Evolutionary conservation across 768 basidiomycete species (phyloP), one percentile per base, ranked within the genome.

Genomic region (Suillus lakei): DNA sequence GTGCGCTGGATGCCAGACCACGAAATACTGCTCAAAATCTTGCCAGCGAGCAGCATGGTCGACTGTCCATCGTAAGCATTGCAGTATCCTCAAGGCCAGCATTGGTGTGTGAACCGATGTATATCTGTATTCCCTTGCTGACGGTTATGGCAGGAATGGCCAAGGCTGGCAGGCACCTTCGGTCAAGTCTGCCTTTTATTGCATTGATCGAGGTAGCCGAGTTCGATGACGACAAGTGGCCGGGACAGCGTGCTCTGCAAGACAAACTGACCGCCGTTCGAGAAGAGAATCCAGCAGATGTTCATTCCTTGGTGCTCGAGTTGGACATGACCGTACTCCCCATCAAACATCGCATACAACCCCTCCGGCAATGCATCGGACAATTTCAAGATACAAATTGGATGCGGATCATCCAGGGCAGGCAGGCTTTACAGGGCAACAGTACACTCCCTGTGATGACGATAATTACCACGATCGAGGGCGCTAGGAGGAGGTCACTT

Each of bases 81-180:
- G 53, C 30, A 54, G 21, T 32, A 54, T 54, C 30, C 30, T 32
- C 32, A 54, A 54, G 30, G 53, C 53, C 1, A 30, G 53, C 0
- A 32, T 54, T 32, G 53, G 53, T 54, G 21, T 13, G 53, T 32
- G 21, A 54, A 32, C 5, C 12, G 30, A 54, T n/a, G 21, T 32
- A 54, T 28, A 12, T 32, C 32, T 53, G 21, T 53, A 6, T 54
- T 13, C 28, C 21, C 30, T 32, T 32, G 30, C 18, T 54, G 21
- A 54, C 21, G 18, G 30, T 54, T 54, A 32, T 51, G 50, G 18
- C 53, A 54, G 53, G 53, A 54, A 54, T 54, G 53, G 53, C 53
- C 10, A 54, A 54, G 30, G 53, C 53, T 21, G 30, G 21, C 18
- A 54, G 21, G 53, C 53, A 54, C 30, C 53, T 54, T 32, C 53